A percentile compares a stretch with the other conserved stretches of the same genome.
These are phyloP conservation scores for Camillea tinctor DNA, from an alignment of 2,329 filamentous ascomycete species.

Conservation along the genomic window DNA sequence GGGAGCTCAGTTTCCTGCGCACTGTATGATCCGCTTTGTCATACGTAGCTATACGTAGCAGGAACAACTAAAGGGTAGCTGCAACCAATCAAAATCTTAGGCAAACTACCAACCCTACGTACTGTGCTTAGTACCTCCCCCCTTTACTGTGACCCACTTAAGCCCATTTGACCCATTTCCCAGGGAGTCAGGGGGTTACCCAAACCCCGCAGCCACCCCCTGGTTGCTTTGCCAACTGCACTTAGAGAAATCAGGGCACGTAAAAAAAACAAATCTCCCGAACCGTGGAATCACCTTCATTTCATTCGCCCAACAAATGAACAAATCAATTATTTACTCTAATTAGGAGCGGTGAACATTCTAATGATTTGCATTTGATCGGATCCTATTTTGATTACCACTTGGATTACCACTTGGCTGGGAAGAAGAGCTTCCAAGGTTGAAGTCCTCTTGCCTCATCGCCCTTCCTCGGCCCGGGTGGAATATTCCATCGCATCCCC, in stretches of 20 bases:
- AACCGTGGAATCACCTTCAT: not conserved
- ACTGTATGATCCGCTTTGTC: not conserved
- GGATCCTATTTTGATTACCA: not conserved
- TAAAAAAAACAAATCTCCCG: constrained; percentile 16
- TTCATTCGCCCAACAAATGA: not conserved
- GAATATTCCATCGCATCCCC: not conserved
- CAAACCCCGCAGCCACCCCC: not conserved
- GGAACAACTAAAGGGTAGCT: too few relatives aligned
- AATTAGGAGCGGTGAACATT: not conserved
- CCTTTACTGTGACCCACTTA: too few relatives aligned
- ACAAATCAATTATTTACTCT: not conserved
- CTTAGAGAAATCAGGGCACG: not conserved
- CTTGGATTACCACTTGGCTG: not conserved
- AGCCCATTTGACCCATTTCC: too few relatives aligned
- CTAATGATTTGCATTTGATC: not conserved
- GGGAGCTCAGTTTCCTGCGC: not conserved
- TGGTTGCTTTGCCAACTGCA: constrained; percentile 21
- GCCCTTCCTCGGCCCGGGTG: not conserved
- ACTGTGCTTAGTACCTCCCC: not conserved
- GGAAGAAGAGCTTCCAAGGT: too few relatives aligned
- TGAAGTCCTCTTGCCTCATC: not conserved
- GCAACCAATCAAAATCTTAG: not conserved
- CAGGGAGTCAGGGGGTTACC: not conserved
- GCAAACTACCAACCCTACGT: not conserved
- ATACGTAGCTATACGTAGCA: too few relatives aligned